Percentiles rank a stretch among this genome's conserved stretches.
These are phyloP conservation scores for Cladosporium sp. DNA, from an alignment of 2,329 filamentous ascomycete genomes.

Conservation along the genomic window DNA sequence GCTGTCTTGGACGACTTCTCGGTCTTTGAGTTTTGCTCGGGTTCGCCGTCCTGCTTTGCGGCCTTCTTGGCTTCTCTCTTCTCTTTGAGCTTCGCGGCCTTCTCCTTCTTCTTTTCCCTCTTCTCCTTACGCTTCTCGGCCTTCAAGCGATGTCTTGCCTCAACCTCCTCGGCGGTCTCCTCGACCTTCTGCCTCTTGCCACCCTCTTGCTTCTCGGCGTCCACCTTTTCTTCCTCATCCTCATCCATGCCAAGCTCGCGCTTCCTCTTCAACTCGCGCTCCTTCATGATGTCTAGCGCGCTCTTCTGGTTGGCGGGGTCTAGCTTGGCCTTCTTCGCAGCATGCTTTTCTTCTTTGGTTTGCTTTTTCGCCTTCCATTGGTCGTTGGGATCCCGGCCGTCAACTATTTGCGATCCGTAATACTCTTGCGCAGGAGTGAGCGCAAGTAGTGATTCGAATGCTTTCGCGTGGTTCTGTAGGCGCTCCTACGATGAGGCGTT, in stretches of 20 bases:
- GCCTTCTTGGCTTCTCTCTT: constrained; percentile 45
- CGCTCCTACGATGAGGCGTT: constrained; percentile 42
- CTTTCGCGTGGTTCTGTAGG: constrained; percentile 58
- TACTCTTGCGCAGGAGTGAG: constrained; percentile 88
- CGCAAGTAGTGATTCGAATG: constrained; percentile 82
- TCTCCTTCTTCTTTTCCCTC: constrained; percentile 28
- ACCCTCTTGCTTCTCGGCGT: constrained; percentile 36
- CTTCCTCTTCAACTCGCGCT: constrained; percentile 72
- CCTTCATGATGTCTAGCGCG: constrained; percentile 89
- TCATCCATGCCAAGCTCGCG: constrained; percentile 58
- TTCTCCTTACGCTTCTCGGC: constrained; percentile 25
- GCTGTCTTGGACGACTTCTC: constrained; percentile 32
- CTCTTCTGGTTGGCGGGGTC: constrained; percentile 88
- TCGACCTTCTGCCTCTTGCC: constrained; percentile 43
- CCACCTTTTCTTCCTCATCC: constrained; percentile 32
- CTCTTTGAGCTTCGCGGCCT: constrained; percentile 41
- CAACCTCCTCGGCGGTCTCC: constrained; percentile 22
- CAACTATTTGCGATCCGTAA: constrained; percentile 49
- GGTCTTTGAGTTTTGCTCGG: constrained; percentile 37
- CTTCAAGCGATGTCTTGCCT: constrained; percentile 19
- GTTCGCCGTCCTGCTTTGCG: constrained; percentile 36
- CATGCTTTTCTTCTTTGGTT: constrained; percentile 79
- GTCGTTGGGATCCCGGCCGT: constrained; percentile 73
- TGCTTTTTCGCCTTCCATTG: constrained; percentile 97
- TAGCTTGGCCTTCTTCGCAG: constrained; percentile 81